These are phyloP conservation scores for Starmerella stigmatis DNA, from an alignment of 805 yeast genomes.

Conservation along the genomic window DNA sequence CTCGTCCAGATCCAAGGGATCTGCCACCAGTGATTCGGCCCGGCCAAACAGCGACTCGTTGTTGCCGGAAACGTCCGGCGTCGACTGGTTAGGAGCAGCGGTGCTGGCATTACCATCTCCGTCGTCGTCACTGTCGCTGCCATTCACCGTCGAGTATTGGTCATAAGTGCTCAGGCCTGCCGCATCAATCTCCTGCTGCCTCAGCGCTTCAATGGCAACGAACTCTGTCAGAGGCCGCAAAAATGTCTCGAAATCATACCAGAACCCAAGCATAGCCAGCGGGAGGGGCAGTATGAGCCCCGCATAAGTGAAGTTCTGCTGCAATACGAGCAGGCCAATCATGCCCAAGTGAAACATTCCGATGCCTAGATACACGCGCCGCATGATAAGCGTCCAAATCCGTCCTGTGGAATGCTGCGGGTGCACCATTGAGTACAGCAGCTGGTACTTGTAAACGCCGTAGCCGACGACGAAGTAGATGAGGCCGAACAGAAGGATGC, in stretches of 20 bases:
- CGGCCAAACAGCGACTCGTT: constrained; percentile 2
- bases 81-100: no score
- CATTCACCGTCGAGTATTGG: constrained; percentile 4
- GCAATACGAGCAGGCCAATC: constrained; percentile 80
- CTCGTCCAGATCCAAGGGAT: constrained; percentile 5
- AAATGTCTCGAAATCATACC: constrained; percentile 73
- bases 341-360: constrained; percentile 79
- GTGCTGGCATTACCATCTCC: background rate
- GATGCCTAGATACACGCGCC: constrained; percentile 73
- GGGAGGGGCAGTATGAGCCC: constrained; percentile 68
- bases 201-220: constrained; percentile 70
- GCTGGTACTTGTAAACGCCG: constrained; percentile 81
- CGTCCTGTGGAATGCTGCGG: constrained; percentile 95
- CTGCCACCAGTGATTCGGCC: constrained; percentile 7
- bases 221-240: constrained; percentile 72
- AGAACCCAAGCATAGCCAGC: constrained; percentile 48
- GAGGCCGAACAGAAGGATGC: constrained; percentile 73
- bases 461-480: constrained; percentile 77
- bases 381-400: constrained; percentile 84
- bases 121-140: constrained; percentile 4
- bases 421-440: constrained; percentile 82
- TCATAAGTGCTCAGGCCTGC: constrained; percentile 12
- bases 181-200: constrained; percentile 14
- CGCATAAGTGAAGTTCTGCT: constrained; percentile 68
- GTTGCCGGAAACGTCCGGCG: no score